A percentile compares a stretch with the other conserved stretches of the same genome.
These are phyloP conservation scores for Drechslera avenae DNA, from an alignment of 2,329 filamentous ascomycete genomes.

Conservation along the genomic window DNA sequence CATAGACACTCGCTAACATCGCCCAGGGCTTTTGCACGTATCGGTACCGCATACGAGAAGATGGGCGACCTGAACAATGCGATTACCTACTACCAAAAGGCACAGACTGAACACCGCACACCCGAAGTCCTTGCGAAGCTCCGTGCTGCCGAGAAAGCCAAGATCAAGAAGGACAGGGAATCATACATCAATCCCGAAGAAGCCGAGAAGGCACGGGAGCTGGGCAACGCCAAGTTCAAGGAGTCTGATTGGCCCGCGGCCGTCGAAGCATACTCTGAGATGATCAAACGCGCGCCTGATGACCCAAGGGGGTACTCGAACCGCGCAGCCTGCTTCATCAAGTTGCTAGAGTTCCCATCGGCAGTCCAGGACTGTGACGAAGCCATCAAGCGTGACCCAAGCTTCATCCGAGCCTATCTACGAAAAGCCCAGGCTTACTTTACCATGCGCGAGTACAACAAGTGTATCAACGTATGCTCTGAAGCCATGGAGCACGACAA, in stretches of 20 bases:
- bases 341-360: constrained; percentile 92
- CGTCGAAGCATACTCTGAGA: constrained; percentile 91
- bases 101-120: constrained; percentile 94
- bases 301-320: constrained; percentile 97
- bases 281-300: constrained; percentile 92
- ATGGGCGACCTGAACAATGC: constrained; percentile 78
- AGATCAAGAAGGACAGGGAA: constrained; percentile 73
- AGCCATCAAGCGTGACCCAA: constrained; percentile 87
- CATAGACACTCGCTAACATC: constrained; percentile 12
- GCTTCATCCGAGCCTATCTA: constrained; percentile 94
- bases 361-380: constrained; percentile 90
- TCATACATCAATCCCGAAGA: constrained; percentile 89
- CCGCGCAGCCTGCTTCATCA: constrained; percentile 94
- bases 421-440: constrained; percentile 95
- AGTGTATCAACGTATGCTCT: constrained; percentile 85
- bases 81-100: constrained; percentile 88
- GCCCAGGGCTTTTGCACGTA: constrained; percentile 79
- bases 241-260: constrained; percentile 93
- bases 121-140: constrained; percentile 93
- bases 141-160: constrained; percentile 84
- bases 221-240: constrained; percentile 97
- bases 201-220: constrained; percentile 92
- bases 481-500: constrained; percentile 80
- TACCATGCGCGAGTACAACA: constrained; percentile 98
- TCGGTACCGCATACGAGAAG: constrained; percentile 93